Base-by-base conservation (phyloP, 1,284 basidiomycete species). In the Tremellales sp. region DNA sequence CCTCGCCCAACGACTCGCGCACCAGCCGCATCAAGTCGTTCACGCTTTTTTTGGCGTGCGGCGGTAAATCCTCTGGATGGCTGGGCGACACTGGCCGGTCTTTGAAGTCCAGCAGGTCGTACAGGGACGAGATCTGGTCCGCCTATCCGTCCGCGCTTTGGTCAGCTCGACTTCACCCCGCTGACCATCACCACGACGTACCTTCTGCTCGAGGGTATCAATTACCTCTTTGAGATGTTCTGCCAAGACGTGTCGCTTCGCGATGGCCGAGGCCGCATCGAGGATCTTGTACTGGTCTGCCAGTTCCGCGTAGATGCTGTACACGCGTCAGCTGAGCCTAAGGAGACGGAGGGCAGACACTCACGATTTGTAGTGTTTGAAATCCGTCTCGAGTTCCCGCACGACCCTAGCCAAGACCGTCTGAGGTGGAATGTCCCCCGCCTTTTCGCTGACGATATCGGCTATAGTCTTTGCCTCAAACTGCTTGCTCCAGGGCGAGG, bases 241-340 rank as follows among this genome's bases (percentile, higher is more conserved):
- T 0, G 91, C 88, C 22, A 94, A 76, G 8, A 85, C 78, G 54
- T 87, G 86, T 26, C 91, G 78, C 66, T 87, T 87, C 16, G 78
- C 78, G 1, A 84, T 81, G 60, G 89, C 84, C 4, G 84, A 85
- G 1, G 81, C 81, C 2, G 88, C 81, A 63, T 91, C 86, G 78
- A 94, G 85, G 7, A 81, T 73, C 66, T 84, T 87, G 74, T 94
- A 95, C 73, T 92, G 85, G 50, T 92, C 88, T 0, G 91, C 84
- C 28, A 94, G 77, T 64, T 89, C 86, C 43, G 83, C 75, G 58
- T 93, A 95, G 47, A 94, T 83, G 53, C 89, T 93, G 61, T 22
- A 34, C n/a, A 10, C 19, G 37, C 18, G 26, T 28, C 37, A 41
- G 25, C 19, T 42, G 16, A 44, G 13, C 12, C 18, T 35, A n/a